These are phyloP conservation scores for Linaria vulgaris DNA, from an alignment of 257 asterid genomes.

Conservation along the genomic window DNA sequence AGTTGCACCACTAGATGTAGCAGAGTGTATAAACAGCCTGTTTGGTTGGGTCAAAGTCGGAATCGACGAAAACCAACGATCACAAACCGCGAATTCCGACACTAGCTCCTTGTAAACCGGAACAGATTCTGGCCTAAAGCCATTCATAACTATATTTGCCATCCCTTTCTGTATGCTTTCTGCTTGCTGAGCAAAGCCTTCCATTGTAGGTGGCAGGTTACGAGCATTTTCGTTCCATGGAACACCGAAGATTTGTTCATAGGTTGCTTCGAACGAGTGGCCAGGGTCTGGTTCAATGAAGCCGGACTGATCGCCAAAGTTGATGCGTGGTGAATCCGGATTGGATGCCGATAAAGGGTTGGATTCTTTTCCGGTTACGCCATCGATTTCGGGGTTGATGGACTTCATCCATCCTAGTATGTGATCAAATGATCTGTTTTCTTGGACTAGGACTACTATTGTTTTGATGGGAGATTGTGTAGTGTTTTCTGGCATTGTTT, in stretches of 20 bases:
- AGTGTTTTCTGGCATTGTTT: conserved; percentile 35
- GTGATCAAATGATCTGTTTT: conserved; percentile 81
- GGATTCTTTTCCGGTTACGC: conserved; percentile 59
- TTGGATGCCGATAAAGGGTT: conserved; percentile 52
- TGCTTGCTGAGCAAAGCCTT: conserved; percentile 80
- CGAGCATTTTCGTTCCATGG: conserved; percentile 36
- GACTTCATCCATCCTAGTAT: conserved; percentile 81
- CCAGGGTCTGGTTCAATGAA: conserved; percentile 72
- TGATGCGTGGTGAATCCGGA: conserved; percentile 31
- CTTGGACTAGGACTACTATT: conserved; percentile 66
- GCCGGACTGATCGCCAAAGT: conserved; percentile 38
- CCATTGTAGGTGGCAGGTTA: conserved; percentile 47
- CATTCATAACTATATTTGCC: conserved; percentile 64
- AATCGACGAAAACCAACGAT: conserved; percentile 66
- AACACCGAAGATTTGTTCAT: conserved; percentile 60
- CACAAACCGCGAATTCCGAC: conserved; percentile 67
- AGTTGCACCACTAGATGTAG: conserved; percentile 62
- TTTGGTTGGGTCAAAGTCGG: conserved; percentile 74
- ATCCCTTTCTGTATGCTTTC: conserved; percentile 50
- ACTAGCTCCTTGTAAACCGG: conserved; percentile 59
- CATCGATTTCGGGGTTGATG: conserved; percentile 65
- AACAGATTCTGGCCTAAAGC: conserved; percentile 51
- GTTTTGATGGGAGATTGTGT: conserved; percentile 61
- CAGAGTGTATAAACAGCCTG: conserved; percentile 69
- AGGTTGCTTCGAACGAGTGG: conserved; percentile 58